Conservation (phyloP, 805 yeast genomes). For the Starmerella davenportii region DNA sequence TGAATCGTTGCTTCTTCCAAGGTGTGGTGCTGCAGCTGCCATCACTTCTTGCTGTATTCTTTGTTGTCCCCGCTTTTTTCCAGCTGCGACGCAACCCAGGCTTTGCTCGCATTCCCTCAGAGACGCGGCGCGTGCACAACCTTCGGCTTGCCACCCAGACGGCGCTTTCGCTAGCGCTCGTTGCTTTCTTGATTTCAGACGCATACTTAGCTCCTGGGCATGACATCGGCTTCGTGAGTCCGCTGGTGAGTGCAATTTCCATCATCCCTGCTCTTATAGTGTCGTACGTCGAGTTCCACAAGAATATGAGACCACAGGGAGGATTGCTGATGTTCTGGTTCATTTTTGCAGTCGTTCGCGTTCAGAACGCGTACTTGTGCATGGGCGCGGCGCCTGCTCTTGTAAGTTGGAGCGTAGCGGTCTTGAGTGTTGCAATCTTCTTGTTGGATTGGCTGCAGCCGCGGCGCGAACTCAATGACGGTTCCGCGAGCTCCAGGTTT, state of each 20-base stretch:
- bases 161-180: constrained; percentile 12
- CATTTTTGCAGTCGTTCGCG: constrained; percentile 31
- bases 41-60: constrained; percentile 18
- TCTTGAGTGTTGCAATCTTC: constrained; percentile 1
- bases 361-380: constrained; percentile 21
- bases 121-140: constrained; percentile 13
- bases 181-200: constrained; percentile 6
- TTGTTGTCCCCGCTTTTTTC: constrained; percentile 20
- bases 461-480: constrained; percentile 20
- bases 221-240: constrained; percentile 23
- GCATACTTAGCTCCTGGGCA: constrained; percentile 16
- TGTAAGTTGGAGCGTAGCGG: background rate
- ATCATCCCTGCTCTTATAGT: constrained; percentile 35
- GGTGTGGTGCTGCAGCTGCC: constrained; percentile 22
- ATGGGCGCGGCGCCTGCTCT: background rate
- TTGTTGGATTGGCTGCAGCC: constrained; percentile 25
- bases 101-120: constrained; percentile 6
- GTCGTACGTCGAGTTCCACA: constrained; percentile 56
- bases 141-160: constrained; percentile 16
- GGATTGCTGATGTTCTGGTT: constrained; percentile 63
- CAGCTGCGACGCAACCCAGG: constrained; percentile 14
- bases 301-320: constrained; percentile 47
- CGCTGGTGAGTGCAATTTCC: constrained; percentile 27
- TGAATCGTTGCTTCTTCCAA: constrained; percentile 26
- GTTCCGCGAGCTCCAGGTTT: constrained; percentile 18